These are phyloP conservation scores for Leccinum imitatum DNA, from an alignment of 768 basidiomycete genomes.

Conservation along the genomic window DNA sequence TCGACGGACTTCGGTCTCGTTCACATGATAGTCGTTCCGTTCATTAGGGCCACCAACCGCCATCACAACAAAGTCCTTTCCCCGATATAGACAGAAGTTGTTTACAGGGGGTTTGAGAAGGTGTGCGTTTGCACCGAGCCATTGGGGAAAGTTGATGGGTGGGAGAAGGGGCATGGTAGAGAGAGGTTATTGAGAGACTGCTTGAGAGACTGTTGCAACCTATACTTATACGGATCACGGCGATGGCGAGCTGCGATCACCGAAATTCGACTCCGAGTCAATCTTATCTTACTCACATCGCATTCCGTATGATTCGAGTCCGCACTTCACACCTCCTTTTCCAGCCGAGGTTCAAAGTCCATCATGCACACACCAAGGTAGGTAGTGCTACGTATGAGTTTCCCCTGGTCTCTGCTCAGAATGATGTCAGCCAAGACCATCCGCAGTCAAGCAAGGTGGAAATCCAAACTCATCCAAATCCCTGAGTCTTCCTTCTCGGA, in stretches of 20 bases:
- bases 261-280: background rate
- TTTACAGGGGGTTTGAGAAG: conserved; percentile 89
- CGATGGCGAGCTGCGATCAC: too few species aligned
- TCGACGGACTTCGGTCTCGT: conserved; percentile 79
- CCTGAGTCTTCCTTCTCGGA: background rate
- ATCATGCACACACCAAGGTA: background rate
- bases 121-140: conserved; percentile 81
- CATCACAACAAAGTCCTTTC: conserved; percentile 92
- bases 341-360: background rate
- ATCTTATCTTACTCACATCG: background rate
- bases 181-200: background rate
- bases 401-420: background rate
- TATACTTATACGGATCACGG: background rate
- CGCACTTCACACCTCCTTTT: background rate
- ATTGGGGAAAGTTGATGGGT: conserved; percentile 86
- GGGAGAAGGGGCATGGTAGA: conserved; percentile 66
- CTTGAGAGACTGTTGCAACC: background rate
- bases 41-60: conserved; percentile 94
- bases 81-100: conserved; percentile 82
- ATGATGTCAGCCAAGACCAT: conserved; percentile 9
- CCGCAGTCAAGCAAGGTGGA: background rate
- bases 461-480: background rate
- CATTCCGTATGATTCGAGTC: background rate
- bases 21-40: conserved; percentile 91
- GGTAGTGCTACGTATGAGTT: background rate